A percentile compares a stretch with the other conserved stretches of the same genome.
Evolutionary conservation across 768 basidiomycete species (phyloP).

Genomic region (Pulveroboletus ravenelii): DNA sequence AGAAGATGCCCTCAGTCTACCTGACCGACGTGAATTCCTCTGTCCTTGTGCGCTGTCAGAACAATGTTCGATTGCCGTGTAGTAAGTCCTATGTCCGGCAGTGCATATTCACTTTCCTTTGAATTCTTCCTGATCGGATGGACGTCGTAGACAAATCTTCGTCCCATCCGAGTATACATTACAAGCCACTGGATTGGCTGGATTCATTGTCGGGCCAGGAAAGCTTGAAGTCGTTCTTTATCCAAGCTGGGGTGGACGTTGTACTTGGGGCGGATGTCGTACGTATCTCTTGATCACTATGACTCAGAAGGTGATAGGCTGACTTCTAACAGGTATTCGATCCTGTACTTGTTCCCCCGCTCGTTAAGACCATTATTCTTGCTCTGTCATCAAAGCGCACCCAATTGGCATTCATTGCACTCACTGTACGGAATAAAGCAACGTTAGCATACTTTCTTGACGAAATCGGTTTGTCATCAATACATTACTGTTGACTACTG

Average conservation of each 20-base stretch:
- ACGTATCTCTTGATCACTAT: conserved; percentile 10
- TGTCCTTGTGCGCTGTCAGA: conserved; percentile 56
- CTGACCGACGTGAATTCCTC: conserved; percentile 63
- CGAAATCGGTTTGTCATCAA: conserved; percentile 25
- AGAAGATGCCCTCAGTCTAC: conserved; percentile 31
- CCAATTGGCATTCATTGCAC: conserved; percentile 31
- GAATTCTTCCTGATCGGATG: neutral
- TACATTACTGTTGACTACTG: neutral
- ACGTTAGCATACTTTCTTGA: conserved; percentile 47
- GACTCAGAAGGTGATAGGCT: neutral
- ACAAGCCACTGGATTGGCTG: conserved; percentile 60
- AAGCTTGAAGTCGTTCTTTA: conserved; percentile 27
- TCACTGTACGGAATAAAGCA: conserved; percentile 49
- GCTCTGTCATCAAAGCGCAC: conserved; percentile 22
- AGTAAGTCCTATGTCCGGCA: conserved; percentile 43
- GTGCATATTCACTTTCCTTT: neutral
- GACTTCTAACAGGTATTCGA: conserved; percentile 57
- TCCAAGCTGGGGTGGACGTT: conserved; percentile 45
- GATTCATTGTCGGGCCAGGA: conserved; percentile 42
- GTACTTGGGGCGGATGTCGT: conserved; percentile 72
- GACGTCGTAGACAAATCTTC: conserved; percentile 49
- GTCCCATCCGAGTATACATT: conserved; percentile 41
- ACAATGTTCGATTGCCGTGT: conserved; percentile 59
- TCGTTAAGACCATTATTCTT: conserved; percentile 45
- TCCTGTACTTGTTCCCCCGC: conserved; percentile 51